Evolutionary conservation across 2,329 filamentous ascomycete genomes (phyloP).

Genomic region (Aspergillus versicolor): DNA sequence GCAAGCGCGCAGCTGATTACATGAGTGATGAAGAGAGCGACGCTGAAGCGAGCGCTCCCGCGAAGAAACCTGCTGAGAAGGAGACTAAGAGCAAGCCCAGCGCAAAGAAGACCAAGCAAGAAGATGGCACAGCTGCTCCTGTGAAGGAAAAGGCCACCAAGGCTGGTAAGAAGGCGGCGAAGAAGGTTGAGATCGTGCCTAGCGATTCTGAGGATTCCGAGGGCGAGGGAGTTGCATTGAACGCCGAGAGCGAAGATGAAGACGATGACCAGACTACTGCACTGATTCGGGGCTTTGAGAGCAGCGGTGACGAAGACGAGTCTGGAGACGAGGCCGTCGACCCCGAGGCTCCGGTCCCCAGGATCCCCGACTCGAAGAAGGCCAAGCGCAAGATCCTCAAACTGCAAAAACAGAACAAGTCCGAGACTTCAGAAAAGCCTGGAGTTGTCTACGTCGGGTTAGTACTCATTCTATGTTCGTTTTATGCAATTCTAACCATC

Average conservation of each 20-base stretch:
- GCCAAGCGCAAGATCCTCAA: slow-evolving; percentile 53
- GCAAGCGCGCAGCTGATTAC: slow-evolving; percentile 51
- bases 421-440: slow-evolving; percentile 48
- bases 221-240: background rate
- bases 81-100: slow-evolving; percentile 39
- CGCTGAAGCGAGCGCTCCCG: slow-evolving; percentile 21
- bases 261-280: slow-evolving; percentile 55
- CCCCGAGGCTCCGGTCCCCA: slow-evolving; percentile 42
- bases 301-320: slow-evolving; percentile 53
- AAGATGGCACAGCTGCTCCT: slow-evolving; percentile 32
- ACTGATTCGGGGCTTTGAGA: slow-evolving; percentile 57
- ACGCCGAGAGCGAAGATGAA: slow-evolving; percentile 32
- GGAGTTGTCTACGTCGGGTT: slow-evolving; percentile 84
- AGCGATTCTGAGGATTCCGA: slow-evolving; percentile 33
- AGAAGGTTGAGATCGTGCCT: slow-evolving; percentile 43
- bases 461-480: slow-evolving; percentile 20
- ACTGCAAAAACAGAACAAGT: slow-evolving; percentile 47
- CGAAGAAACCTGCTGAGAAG: slow-evolving; percentile 20
- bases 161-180: slow-evolving; percentile 42
- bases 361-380: slow-evolving; percentile 46
- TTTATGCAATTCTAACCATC: slow-evolving; percentile 9
- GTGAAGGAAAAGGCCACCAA: slow-evolving; percentile 36
- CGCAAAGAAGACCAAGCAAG: slow-evolving; percentile 48
- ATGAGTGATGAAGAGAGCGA: slow-evolving; percentile 44
- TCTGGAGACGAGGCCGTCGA: slow-evolving; percentile 49